These are phyloP conservation scores for grape (Vitis vinifera) DNA, from an alignment of 164 flowering plant genomes.

Conservation along the genomic window DNA sequence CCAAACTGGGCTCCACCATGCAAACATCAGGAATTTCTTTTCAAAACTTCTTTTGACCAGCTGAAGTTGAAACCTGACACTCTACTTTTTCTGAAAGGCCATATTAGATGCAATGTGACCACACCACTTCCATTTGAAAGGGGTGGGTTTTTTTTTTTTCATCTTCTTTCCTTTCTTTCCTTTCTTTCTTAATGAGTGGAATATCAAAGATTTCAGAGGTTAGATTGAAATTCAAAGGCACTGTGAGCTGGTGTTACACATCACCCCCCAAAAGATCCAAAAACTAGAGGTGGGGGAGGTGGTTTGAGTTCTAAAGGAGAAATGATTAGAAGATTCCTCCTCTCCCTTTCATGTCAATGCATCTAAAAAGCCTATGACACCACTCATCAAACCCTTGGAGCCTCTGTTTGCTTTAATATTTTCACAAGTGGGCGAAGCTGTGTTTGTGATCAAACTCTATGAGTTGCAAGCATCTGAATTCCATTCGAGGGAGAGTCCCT, in stretches of 20 bases:
- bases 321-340: conserved; percentile 30
- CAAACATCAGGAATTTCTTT: conserved; percentile 11
- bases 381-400: conserved; percentile 1
- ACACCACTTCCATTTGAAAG: conserved; percentile 18
- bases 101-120: conserved; percentile 22
- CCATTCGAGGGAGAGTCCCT: background rate
- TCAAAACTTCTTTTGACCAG: conserved; percentile 39
- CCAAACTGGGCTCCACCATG: conserved; percentile 28
- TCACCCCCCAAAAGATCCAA: conserved; percentile 7
- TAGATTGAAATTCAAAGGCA: background rate
- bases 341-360: conserved; percentile 13
- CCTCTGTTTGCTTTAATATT: background rate
- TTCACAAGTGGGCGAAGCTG: conserved; percentile 20
- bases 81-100: conserved; percentile 31
- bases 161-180: no score
- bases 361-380: conserved; percentile 13
- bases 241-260: background rate
- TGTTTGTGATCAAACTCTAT: conserved; percentile 7
- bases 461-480: background rate
- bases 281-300: conserved; percentile 7
- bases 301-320: conserved; percentile 13
- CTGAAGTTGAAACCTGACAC: conserved; percentile 23
- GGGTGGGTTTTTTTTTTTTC: background rate
- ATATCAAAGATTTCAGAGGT: conserved; percentile 2
- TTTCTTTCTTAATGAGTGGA: conserved; percentile 11